Base-by-base conservation (phyloP, 139 green algal species). In the Asterochloris sp. region DNA sequence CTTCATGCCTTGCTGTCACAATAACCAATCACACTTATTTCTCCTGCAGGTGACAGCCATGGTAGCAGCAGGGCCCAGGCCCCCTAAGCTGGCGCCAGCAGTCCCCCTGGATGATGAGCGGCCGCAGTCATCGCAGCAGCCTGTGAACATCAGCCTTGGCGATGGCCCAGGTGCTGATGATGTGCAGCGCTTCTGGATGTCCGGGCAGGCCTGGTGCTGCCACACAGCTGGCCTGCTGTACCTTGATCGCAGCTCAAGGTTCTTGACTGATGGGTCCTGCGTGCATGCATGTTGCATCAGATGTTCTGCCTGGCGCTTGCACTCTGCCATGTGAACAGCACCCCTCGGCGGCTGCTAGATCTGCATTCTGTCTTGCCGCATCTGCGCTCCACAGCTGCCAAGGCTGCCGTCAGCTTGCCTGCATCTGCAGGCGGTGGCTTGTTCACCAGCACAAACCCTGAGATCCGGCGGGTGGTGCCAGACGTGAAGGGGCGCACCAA, bases 381-480 rank as follows among this genome's bases (percentile, higher is more conserved):
- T 23, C n/a, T n/a, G 73, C 15, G 27, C 73, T 78, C 27, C 11
- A 4, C n/a, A 63, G 16, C 27, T 24, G 16, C 6, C 62, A 15
- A 15, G 26, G 13, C 38, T 54, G 13, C 63, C 13, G 10, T 14
- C 38, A 78, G 14, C 28, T 29, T 66, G 15, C 28, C 27, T 54
- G 28, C 74, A 78, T 38, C 47, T 69, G 76, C 60, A 60, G 76
- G 76, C 12, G 67, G 64, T 26, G 96, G 96, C 63, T 82, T 96
- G 64, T 99, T 98, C 91, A 99, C 97, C 28, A 95, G 85, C 83
- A 95, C 94, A 23, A 91, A 96, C 89, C 97, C 97, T 23, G 94
- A 99, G 87, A 84, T 93, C 16, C 92, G 97, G 13, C 89, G 96
- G 16, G 89, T 98, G 28, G 79, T 92, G 21, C 94, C 94, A 19